A percentile compares a stretch with the other conserved stretches of the same genome.
Conservation (phyloP, 75 land plant species). For the Sequoia sempervirens region DNA sequence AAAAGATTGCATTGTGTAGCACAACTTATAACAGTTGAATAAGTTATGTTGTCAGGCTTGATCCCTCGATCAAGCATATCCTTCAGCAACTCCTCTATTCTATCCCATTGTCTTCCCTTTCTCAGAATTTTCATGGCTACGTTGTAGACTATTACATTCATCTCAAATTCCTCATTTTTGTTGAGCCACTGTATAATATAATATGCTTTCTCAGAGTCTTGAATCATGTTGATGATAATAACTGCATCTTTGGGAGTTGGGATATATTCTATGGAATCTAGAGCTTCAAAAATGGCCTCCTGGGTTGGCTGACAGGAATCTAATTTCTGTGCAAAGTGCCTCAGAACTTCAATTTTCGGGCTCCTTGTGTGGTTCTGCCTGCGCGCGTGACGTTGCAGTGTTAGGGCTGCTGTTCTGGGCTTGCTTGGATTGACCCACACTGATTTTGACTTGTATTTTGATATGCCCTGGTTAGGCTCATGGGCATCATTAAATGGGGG, state of each 20-base stretch:
- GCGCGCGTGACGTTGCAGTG: slow-evolving; percentile 37
- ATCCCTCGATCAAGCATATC: slow-evolving; percentile 62
- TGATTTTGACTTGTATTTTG: slow-evolving; percentile 32
- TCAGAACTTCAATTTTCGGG: slow-evolving; percentile 27
- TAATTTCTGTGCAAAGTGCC: slow-evolving; percentile 25
- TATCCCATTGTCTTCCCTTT: slow-evolving; percentile 54
- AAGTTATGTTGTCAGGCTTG: slow-evolving; percentile 77
- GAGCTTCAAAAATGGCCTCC: slow-evolving; percentile 19
- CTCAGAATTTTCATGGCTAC: slow-evolving; percentile 78
- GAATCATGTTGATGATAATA: slow-evolving; percentile 50
- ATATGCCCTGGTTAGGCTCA: slow-evolving; percentile 11
- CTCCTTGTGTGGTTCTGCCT: slow-evolving; percentile 15
- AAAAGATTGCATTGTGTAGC: slow-evolving; percentile 58
- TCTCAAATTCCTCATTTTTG: slow-evolving; percentile 28
- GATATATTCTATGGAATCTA: slow-evolving; percentile 25
- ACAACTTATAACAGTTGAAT: slow-evolving; percentile 83
- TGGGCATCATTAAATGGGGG: not conserved
- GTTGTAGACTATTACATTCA: slow-evolving; percentile 77
- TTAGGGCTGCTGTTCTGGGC: slow-evolving; percentile 36
- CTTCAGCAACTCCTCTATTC: slow-evolving; percentile 51
- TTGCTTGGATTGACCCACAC: slow-evolving; percentile 65
- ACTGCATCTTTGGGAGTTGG: slow-evolving; percentile 49
- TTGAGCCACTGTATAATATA: slow-evolving; percentile 70
- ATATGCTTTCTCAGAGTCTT: slow-evolving; percentile 47
- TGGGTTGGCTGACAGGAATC: slow-evolving; percentile 23